Base-by-base conservation (phyloP, 345 rosid genomes). In the Syzygium jambos region DNA sequence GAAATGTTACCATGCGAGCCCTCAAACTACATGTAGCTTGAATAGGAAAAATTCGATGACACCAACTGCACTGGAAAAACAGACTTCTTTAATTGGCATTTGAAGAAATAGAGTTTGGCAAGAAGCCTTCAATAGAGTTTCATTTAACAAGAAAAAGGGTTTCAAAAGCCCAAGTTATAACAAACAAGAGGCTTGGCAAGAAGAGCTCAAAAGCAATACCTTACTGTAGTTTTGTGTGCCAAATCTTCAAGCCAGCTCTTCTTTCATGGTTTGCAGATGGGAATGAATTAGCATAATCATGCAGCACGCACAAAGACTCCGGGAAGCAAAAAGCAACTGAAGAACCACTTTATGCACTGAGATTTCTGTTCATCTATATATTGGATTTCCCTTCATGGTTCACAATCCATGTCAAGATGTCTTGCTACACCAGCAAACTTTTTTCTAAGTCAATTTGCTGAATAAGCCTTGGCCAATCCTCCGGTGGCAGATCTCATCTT, bases 31-130 rank as follows among this genome's bases (percentile, higher is more conserved):
- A 96, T 23, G 99, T 97, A 82, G 97, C 95, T 92, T 96, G 98
- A 88, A 97, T 93, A 12, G 99, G 98, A 91, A 95, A 95, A 85
- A 97, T 93, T 73, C 98, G 97, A 92, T 97, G 98, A 88, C 98
- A 96, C 99, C 98, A 97, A 51, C 99, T 97, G 90, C 91, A 93
- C 88, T 77, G 85, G 73, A 83, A 91, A 90, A 53, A 59, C 73
- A 63, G 87, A 73, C 77, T 85, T 88, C 85, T 22, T 54, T 38
- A 15, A 55, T 55, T 55, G 57, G 57, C 57, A 55, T 55, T 21
- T 21, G 10, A 19, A 55, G 9, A 55, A 55, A 54, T 19, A 54
- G 7, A 55, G 46, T 43, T 43, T 43, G 46, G 46, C 7, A 43
- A 43, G 46, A 43, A 43, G 46, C 46, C 43, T 30, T 30, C 6